Conservation (phyloP, 768 basidiomycete genomes). For the Leucogyrophana mollusca region DNA sequence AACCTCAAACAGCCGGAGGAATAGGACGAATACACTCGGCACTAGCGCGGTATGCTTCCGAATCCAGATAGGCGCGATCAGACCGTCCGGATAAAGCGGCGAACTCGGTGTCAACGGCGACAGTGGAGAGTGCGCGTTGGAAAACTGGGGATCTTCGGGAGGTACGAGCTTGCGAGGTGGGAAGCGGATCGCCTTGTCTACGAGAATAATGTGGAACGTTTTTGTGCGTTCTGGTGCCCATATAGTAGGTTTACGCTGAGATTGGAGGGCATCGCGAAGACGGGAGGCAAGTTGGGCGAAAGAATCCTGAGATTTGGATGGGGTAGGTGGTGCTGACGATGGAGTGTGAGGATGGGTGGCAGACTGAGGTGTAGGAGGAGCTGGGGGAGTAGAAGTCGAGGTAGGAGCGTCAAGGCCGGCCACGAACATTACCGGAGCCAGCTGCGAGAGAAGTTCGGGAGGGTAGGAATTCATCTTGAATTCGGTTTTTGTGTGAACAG, state of each 20-base stretch:
- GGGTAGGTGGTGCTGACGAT: slow-evolving; percentile 22
- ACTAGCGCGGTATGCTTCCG: slow-evolving; percentile 91
- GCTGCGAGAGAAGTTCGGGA: slow-evolving; percentile 82
- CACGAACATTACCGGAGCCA: slow-evolving; percentile 92
- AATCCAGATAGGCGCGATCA: slow-evolving; percentile 98
- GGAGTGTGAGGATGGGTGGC: slow-evolving; percentile 18
- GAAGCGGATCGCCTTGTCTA: slow-evolving; percentile 81
- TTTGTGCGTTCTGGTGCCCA: slow-evolving; percentile 74
- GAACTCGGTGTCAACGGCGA: slow-evolving; percentile 88
- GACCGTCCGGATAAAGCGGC: slow-evolving; percentile 89
- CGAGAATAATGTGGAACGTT: slow-evolving; percentile 80
- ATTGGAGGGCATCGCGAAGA: slow-evolving; percentile 66
- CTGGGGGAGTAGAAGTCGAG: slow-evolving; percentile 11
- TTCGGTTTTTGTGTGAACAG: no score
- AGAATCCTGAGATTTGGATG: slow-evolving; percentile 46
- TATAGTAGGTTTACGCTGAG: slow-evolving; percentile 61
- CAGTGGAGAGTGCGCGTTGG: slow-evolving; percentile 80
- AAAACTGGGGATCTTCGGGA: slow-evolving; percentile 55
- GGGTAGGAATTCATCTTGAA: slow-evolving; percentile 98
- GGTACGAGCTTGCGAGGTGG: slow-evolving; percentile 79
- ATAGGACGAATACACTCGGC: slow-evolving; percentile 92
- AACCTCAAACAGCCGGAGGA: slow-evolving; percentile 78
- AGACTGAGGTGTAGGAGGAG: slow-evolving; percentile 16
- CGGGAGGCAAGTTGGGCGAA: slow-evolving; percentile 59
- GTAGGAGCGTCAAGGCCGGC: slow-evolving; percentile 64